Evolutionary conservation across 2,329 filamentous ascomycete genomes (phyloP).

Genomic region (Colletotrichum tropicicola): DNA sequence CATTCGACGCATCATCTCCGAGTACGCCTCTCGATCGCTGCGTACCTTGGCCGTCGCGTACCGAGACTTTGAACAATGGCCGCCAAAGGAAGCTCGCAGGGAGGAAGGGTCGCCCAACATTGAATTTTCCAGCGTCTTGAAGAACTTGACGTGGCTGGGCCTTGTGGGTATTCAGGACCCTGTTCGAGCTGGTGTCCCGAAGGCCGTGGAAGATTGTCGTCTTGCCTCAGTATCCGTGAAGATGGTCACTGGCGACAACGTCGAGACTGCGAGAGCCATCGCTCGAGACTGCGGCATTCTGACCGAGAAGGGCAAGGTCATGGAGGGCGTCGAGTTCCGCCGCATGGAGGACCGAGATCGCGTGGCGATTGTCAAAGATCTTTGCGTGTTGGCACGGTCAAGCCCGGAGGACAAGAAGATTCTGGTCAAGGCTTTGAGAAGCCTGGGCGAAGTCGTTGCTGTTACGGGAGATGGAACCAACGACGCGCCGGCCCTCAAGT

Average conservation of each 20-base stretch:
- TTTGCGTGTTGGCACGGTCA: constrained; percentile 72
- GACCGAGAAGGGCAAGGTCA: constrained; percentile 65
- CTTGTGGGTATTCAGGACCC: constrained; percentile 39
- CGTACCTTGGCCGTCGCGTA: constrained; percentile 74
- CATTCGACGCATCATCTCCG: constrained; percentile 44
- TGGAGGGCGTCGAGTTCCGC: constrained; percentile 68
- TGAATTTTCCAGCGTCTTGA: constrained; percentile 54
- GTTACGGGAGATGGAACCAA: constrained; percentile 75
- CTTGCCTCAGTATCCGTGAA: constrained; percentile 45
- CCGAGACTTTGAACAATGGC: constrained; percentile 73
- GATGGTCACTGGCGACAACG: constrained; percentile 59
- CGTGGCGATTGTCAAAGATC: constrained; percentile 55
- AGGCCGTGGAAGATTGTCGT: constrained; percentile 29
- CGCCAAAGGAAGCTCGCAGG: constrained; percentile 70
- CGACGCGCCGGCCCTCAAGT: constrained; percentile 72
- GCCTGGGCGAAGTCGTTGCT: constrained; percentile 72
- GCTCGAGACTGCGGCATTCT: constrained; percentile 63
- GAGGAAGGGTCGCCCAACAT: constrained; percentile 63
- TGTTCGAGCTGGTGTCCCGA: constrained; percentile 30
- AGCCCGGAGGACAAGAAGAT: constrained; percentile 76
- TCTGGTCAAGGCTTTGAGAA: constrained; percentile 70
- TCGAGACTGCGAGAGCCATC: constrained; percentile 59
- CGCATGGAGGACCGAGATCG: constrained; percentile 59
- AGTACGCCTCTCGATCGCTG: constrained; percentile 73
- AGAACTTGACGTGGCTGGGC: constrained; percentile 50